Base-by-base conservation (phyloP, 768 basidiomycete species). In the Termitomyces sp. region DNA sequence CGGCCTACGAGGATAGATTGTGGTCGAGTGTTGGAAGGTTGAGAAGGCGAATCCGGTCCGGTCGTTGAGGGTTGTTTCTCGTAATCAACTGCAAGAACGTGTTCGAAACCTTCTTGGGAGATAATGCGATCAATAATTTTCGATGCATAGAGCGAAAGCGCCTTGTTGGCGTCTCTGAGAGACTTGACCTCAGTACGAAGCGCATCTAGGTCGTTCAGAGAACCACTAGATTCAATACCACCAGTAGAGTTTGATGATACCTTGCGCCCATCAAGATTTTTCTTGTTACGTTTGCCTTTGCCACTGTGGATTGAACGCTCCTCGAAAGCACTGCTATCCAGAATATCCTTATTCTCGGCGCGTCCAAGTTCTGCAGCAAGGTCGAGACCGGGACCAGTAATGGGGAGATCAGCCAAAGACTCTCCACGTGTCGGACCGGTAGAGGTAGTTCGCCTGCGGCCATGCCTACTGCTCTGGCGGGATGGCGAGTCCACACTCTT, bases 41-140 rank as follows among this genome's bases (percentile, higher is more conserved):
- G 65, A 8, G 69, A 60, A 50, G 74, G 63, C 8, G 69, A 50
- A 56, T 70, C 66, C 3, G 80, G 71, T 11, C 71, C 67, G 12
- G 81, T 71, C 17, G 79, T 76, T 12, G 76, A 70, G 12, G 85
- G 77, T 36, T 83, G 77, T 61, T 85, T 83, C 52, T 91, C 90
- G 67, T 92, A 96, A 73, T 98, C 96, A 49, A 85, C 88, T n/a
- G 96, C 92, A 40, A 98, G 85, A 58, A 98, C 91, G 68, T 96
- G 94, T 73, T 98, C 96, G 75, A 96, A 98, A 29, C 95, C 95
- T 74, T 97, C 96, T 73, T 96, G 91, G 1, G 91, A 84, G 67
- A 98, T 96, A 70, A 98, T 97, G 49, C 96, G 86, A 77, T 98
- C 96, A 69, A 98, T 92, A 66, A 98, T 98, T 81, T 98, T 98